Evolutionary conservation across 768 basidiomycete genomes (phyloP).

Genomic region (Rhizopogon rudus): DNA sequence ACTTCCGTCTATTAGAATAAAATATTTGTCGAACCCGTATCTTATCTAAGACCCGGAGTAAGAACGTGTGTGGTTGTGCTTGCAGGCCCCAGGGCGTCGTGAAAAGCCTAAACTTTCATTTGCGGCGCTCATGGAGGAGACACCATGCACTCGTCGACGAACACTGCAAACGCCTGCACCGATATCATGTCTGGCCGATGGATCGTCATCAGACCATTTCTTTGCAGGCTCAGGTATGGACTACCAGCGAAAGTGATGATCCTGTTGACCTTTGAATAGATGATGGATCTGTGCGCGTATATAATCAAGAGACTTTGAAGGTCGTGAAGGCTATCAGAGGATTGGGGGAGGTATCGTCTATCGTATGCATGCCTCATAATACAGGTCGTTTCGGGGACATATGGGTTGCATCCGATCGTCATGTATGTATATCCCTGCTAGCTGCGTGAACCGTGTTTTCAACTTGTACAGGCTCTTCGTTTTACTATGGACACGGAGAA

Average conservation of each 20-base stretch:
- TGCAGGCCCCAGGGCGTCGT: no score
- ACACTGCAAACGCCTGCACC: conserved; percentile 41
- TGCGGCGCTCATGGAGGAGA: background rate
- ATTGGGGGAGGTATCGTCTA: conserved; percentile 59
- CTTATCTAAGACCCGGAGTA: no score
- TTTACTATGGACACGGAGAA: conserved; percentile 43
- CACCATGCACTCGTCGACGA: conserved; percentile 7
- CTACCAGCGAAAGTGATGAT: background rate
- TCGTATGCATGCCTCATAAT: conserved; percentile 40
- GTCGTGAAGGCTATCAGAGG: conserved; percentile 61
- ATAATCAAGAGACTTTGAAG: conserved; percentile 52
- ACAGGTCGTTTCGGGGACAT: conserved; percentile 41
- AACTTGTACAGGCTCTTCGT: conserved; percentile 21
- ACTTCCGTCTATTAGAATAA: no score
- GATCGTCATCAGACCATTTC: conserved; percentile 41
- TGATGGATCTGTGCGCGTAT: conserved; percentile 68
- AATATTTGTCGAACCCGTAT: no score
- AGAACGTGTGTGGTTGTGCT: no score
- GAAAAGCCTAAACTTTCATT: no score
- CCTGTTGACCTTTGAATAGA: conserved; percentile 30
- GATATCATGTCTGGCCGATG: conserved; percentile 50
- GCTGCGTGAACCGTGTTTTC: no score
- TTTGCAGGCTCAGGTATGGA: conserved; percentile 58
- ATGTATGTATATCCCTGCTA: conserved; percentile 43
- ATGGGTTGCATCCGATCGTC: conserved; percentile 64